Evolutionary conservation across 805 yeast species (phyloP), one percentile per base, ranked within the genome.

Genomic region (Cyberlindnera euphorbiiphila): DNA sequence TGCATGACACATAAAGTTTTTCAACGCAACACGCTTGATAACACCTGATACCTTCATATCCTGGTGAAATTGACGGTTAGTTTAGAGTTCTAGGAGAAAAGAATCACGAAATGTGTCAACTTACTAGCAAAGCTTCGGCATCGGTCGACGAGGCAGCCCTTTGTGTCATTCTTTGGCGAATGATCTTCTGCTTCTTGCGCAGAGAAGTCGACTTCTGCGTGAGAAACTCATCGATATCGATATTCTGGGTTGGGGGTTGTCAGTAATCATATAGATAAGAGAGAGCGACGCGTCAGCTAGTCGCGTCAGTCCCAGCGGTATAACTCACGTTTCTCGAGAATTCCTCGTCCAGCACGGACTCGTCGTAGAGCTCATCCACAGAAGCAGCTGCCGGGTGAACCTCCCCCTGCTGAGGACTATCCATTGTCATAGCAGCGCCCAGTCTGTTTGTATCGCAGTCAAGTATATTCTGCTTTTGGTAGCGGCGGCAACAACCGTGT

Each of bases 1-100:
- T 32, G 77, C 81, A 56, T 93, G 98, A 47, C 95, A 87, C 96
- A 87, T 87, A 58, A 87, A 87, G 62, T 87, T 86, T 42, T 72
- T 70, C 29, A 89, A 62, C 17, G 69, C 69, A 3, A 89, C 71
- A 29, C 68, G 67, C 49, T 74, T 73, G 28, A 89, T 80, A 28
- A 77, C 76, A 9, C 96, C 97, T 1, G 93, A 40, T 9, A 49
- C 46, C 25, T 42, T 37, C 32, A 17, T 22, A 4, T 34, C 12
- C n/a, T n/a, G n/a, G n/a, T n/a, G n/a, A n/a, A n/a, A n/a, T n/a
- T n/a, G n/a, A n/a, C n/a, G n/a, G n/a, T n/a, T n/a, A n/a, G n/a
- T n/a, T n/a, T n/a, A n/a, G n/a, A n/a, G n/a, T n/a, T n/a, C n/a
- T n/a, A n/a, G n/a, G n/a, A n/a, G n/a, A n/a, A n/a, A n/a, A n/a